Percentiles rank a stretch among this genome's conserved stretches.
Conservation (phyloP, 2,329 filamentous ascomycete species). For the Biscogniauxia mediterranea region DNA sequence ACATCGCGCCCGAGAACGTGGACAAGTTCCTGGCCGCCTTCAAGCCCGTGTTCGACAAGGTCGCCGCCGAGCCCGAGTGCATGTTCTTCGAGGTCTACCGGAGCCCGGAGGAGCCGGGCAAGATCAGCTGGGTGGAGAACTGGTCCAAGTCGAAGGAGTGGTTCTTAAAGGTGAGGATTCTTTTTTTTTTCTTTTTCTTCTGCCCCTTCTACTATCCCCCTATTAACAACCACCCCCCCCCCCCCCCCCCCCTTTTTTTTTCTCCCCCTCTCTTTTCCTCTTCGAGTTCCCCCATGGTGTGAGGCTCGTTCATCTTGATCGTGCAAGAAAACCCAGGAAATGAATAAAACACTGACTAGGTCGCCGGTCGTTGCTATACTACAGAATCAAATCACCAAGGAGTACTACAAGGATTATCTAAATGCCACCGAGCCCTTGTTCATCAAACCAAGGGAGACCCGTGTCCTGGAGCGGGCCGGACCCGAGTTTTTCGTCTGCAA, state of each 20-base stretch:
- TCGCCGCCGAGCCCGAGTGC: conserved; percentile 42
- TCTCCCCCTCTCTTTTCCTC: neutral
- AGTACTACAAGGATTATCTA: conserved; percentile 42
- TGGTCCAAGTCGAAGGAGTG: conserved; percentile 36
- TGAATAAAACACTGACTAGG: neutral
- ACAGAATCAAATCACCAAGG: conserved; percentile 37
- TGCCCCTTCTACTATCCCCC: too few species aligned
- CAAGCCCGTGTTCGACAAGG: conserved; percentile 39
- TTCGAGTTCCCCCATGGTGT: neutral
- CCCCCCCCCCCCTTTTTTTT: neutral
- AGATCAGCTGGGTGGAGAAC: conserved; percentile 40
- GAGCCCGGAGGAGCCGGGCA: conserved; percentile 35
- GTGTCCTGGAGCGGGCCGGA: conserved; percentile 26
- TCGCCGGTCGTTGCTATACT: neutral
- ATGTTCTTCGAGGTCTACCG: conserved; percentile 44
- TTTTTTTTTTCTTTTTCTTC: too few species aligned
- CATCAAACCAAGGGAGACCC: conserved; percentile 37
- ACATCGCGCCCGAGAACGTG: conserved; percentile 27
- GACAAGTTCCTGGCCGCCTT: conserved; percentile 29
- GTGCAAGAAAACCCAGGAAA: neutral
- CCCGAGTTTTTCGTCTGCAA: conserved; percentile 27
- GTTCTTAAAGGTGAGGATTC: conserved; percentile 25
- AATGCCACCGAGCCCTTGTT: conserved; percentile 39
- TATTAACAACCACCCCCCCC: too few species aligned
- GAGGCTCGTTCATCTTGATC: conserved; percentile 1